Percentiles rank a stretch among this genome's conserved stretches.
phyloP scores from a whole-genome alignment of 257 asterid genomes.

The Rhazya stricta region DNA sequence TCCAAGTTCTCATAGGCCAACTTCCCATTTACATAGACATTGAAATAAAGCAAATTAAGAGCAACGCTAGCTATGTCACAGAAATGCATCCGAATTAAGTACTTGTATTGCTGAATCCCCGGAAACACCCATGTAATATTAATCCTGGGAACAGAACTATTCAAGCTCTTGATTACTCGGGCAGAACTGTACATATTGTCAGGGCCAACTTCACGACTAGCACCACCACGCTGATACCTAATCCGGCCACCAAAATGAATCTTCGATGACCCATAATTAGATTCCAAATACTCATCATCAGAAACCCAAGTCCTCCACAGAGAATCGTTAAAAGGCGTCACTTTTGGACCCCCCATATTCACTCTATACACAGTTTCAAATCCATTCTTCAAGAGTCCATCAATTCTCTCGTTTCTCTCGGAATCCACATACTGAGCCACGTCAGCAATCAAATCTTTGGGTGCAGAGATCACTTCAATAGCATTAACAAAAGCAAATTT shows the following conservation, averaged over 20 bases:
- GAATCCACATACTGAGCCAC: conserved; percentile 47
- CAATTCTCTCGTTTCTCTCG: conserved; percentile 43
- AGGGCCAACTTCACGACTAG: conserved; percentile 84
- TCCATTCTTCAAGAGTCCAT: conserved; percentile 57
- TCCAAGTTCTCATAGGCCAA: conserved; percentile 78
- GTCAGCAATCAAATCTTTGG: conserved; percentile 67
- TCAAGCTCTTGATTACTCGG: conserved; percentile 55
- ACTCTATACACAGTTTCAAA: conserved; percentile 75
- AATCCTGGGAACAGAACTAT: conserved; percentile 30
- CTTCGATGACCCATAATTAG: conserved; percentile 28
- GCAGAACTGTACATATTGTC: conserved; percentile 85
- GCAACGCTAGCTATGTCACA: conserved; percentile 86
- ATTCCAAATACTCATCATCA: conserved; percentile 50
- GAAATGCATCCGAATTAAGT: conserved; percentile 80
- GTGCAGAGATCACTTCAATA: conserved; percentile 81
- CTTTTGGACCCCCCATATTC: conserved; percentile 82
- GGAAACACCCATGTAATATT: conserved; percentile 69
- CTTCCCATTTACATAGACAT: conserved; percentile 68
- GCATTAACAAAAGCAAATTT: conserved; percentile 70
- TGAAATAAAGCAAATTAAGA: conserved; percentile 53
- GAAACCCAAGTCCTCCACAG: conserved; percentile 87
- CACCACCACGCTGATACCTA: conserved; percentile 63
- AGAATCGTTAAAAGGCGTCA: conserved; percentile 93
- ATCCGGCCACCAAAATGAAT: conserved; percentile 61
- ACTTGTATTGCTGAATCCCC: conserved; percentile 50